Percentiles rank a stretch among this genome's conserved stretches.
These are phyloP conservation scores for Coemansia sp. DNA, from an alignment of 192 early-diverging fungal genomes.

Conservation along the genomic window DNA sequence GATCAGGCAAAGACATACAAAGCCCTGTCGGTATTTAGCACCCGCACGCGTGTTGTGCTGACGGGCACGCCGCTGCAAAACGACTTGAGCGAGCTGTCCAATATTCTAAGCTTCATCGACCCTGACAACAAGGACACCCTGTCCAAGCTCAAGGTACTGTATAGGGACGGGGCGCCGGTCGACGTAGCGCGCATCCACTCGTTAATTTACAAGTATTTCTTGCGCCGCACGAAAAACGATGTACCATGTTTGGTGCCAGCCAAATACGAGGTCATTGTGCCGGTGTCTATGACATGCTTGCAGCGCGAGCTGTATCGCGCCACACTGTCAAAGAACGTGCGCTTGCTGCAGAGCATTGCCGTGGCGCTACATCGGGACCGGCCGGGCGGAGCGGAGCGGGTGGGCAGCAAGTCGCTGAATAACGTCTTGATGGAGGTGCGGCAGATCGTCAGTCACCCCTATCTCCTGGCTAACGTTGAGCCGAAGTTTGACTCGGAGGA, in stretches of 20 bases:
- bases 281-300: constrained; percentile 82
- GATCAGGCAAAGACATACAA: constrained; percentile 85
- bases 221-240: constrained; percentile 91
- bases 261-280: constrained; percentile 91
- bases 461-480: constrained; percentile 73
- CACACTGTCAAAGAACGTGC: constrained; percentile 85
- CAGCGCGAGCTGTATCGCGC: constrained; percentile 88
- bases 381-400: neutral
- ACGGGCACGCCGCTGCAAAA: constrained; percentile 99
- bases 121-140: constrained; percentile 70
- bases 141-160: constrained; percentile 60
- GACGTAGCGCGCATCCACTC: constrained; percentile 75
- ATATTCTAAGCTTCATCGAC: constrained; percentile 86
- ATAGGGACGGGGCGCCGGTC: constrained; percentile 39
- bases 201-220: constrained; percentile 74
- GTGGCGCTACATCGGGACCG: constrained; percentile 18
- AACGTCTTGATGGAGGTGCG: constrained; percentile 97
- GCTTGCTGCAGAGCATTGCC: constrained; percentile 55
- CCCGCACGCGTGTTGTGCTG: constrained; percentile 85
- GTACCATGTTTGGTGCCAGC: constrained; percentile 89
- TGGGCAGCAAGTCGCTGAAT: constrained; percentile 55
- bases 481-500: constrained; percentile 50
- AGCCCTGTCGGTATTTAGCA: constrained; percentile 72
- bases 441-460: constrained; percentile 94
- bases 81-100: constrained; percentile 82